Evolutionary conservation across 2,329 filamentous ascomycete genomes (phyloP).

Genomic region (Trematosphaeria pertusa): DNA sequence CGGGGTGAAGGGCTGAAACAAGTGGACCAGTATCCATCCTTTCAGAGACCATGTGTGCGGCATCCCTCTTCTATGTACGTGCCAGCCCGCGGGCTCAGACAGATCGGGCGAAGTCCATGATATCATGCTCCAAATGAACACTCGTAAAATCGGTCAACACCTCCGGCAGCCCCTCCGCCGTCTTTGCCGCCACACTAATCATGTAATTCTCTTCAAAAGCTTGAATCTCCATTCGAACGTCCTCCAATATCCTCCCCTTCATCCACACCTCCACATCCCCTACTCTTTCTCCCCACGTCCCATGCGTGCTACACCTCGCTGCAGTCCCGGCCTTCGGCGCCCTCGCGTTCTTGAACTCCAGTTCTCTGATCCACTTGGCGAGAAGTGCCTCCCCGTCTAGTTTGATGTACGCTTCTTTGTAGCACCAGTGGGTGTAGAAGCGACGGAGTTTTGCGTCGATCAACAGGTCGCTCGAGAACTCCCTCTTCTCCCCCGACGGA

Average conservation of each 20-base stretch:
- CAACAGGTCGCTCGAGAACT: constrained; percentile 54
- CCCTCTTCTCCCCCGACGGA: constrained; percentile 41
- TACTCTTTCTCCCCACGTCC: constrained; percentile 55
- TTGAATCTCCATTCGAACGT: constrained; percentile 64
- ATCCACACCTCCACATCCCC: constrained; percentile 60
- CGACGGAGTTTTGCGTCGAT: constrained; percentile 69
- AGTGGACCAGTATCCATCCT: no score
- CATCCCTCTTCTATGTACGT: background rate
- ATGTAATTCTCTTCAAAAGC: constrained; percentile 66
- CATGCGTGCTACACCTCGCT: constrained; percentile 52
- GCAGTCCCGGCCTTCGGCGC: constrained; percentile 58
- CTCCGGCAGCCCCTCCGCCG: constrained; percentile 44
- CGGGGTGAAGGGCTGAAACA: no score
- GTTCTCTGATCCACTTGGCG: constrained; percentile 72
- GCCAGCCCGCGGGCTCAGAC: constrained; percentile 3
- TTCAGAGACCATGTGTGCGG: background rate
- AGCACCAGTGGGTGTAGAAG: constrained; percentile 81
- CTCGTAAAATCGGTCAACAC: constrained; percentile 51
- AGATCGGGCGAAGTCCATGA: constrained; percentile 34
- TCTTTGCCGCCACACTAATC: constrained; percentile 60
- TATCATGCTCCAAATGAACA: constrained; percentile 57
- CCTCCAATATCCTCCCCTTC: constrained; percentile 54
- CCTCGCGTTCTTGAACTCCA: constrained; percentile 72
- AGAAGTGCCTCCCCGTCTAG: constrained; percentile 80
- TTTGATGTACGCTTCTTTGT: constrained; percentile 84